A percentile compares a stretch with the other conserved stretches of the same genome.
phyloP scores from a whole-genome alignment of 768 basidiomycete species.

The Rhizopogon salebrosus region DNA sequence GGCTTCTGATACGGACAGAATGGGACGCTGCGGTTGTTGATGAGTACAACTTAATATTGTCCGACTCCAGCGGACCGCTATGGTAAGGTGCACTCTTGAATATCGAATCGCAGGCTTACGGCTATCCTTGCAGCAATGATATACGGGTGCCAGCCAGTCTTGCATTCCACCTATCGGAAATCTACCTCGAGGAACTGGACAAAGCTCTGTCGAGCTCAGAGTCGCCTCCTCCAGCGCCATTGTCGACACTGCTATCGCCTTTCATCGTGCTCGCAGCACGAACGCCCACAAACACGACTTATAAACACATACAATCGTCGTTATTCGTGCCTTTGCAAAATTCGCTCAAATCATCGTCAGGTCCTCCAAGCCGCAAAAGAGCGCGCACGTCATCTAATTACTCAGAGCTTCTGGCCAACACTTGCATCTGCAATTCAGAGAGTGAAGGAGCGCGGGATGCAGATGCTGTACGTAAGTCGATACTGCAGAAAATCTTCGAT shows the following conservation, averaged over 20 bases:
- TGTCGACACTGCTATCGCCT: conserved; percentile 56
- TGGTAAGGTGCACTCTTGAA: conserved; percentile 45
- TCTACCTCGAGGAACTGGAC: conserved; percentile 87
- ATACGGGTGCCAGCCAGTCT: conserved; percentile 72
- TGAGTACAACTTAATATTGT: conserved; percentile 68
- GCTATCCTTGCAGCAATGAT: conserved; percentile 47
- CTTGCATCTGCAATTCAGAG: conserved; percentile 41
- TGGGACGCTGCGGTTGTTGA: conserved; percentile 59
- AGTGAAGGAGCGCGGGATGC: conserved; percentile 33
- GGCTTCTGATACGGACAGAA: conserved; percentile 61
- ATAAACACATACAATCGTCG: conserved; percentile 65
- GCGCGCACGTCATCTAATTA: conserved; percentile 38
- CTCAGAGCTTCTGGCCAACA: conserved; percentile 45
- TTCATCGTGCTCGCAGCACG: conserved; percentile 70
- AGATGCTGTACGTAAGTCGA: conserved; percentile 40
- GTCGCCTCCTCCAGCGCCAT: conserved; percentile 37
- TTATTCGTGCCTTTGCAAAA: conserved; percentile 66
- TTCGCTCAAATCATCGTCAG: conserved; percentile 37
- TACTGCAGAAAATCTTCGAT: conserved; percentile 66
- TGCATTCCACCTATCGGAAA: conserved; percentile 81
- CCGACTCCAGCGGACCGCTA: conserved; percentile 68
- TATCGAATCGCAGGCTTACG: conserved; percentile 4
- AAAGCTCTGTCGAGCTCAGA: conserved; percentile 40
- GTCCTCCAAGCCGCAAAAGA: conserved; percentile 42
- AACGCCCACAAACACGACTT: conserved; percentile 58